Evolutionary conservation across 257 asterid genomes (phyloP), one percentile per base, ranked within the genome.

Genomic region (Nyctanthes arbortristis): DNA sequence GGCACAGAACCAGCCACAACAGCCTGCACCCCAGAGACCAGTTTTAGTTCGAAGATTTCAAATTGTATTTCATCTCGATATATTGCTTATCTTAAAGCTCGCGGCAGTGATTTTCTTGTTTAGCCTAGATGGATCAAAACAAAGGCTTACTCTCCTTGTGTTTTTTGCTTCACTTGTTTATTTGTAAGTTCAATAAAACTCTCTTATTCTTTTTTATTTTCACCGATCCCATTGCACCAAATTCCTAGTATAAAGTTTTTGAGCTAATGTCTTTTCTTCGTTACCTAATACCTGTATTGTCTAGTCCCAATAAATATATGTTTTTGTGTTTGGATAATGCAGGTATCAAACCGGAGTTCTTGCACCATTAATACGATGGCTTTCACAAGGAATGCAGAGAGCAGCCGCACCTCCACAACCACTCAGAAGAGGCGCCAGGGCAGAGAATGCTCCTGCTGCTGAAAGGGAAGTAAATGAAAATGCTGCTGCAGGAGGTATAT

Each of bases 321-420:
- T 18, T 65, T 72, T 54, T 71, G 69, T 45, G 67, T 25, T 75
- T 82, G 72, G 74, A 14, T 67, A 49, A 74, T 79, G 67, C 82
- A 92, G 97, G 65, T 90, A 93, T 79, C 98, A 93, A 81, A 92
- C 98, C 33, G 98, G 97, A 81, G 97, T 97, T 70, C 93, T 92
- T 64, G 89, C 97, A 36, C 98, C 98, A 34, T 85, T 93, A 30
- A 70, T 90, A 68, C 80, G 87, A 73, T 93, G 96, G 98, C 97
- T 93, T 75, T 85, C 97, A 52, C 97, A 87, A 82, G 97, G 97
- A 69, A 93, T 93, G 98, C 91, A 79, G 61, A 81, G 92, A 79
- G 92, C 91, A 10, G 96, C 92, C 84, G 89, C 90, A 56, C 98
- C 96, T 58, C 93, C 82, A 7, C 87, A 78, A 70, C 90, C 85